phyloP scores from a whole-genome alignment of 2,329 filamentous ascomycete species.

The Fusarium vanettenii region DNA sequence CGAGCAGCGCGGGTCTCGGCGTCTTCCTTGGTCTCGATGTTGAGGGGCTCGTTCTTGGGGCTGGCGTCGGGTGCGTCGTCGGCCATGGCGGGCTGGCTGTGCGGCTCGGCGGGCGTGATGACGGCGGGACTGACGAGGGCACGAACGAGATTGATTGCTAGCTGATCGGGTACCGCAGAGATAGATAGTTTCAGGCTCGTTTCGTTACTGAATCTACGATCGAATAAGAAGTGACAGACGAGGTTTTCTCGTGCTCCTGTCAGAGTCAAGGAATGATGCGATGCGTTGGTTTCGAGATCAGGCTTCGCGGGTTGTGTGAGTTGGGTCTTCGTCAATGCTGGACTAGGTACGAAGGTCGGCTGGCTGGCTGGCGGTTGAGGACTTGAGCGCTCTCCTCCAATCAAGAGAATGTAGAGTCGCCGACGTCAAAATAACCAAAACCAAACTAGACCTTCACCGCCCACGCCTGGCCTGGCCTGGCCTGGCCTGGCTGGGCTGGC shows the following conservation, averaged over 20 bases:
- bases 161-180: neutral
- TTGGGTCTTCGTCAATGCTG: slow-evolving; percentile 34
- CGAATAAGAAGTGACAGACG: neutral
- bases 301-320: slow-evolving; percentile 32
- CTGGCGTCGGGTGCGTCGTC: slow-evolving; percentile 57
- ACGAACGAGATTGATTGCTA: slow-evolving; percentile 8
- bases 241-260: neutral
- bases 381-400: slow-evolving; percentile 39
- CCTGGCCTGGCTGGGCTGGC: neutral
- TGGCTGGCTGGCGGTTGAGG: slow-evolving; percentile 20
- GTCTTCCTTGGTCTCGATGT: slow-evolving; percentile 63
- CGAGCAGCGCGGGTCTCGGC: slow-evolving; percentile 72
- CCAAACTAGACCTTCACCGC: slow-evolving; percentile 41
- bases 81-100: slow-evolving; percentile 52
- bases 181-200: neutral
- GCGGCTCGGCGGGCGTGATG: slow-evolving; percentile 30
- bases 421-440: slow-evolving; percentile 35
- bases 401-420: slow-evolving; percentile 37
- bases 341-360: slow-evolving; percentile 18
- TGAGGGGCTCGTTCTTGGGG: slow-evolving; percentile 51
- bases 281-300: slow-evolving; percentile 25
- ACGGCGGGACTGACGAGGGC: slow-evolving; percentile 19
- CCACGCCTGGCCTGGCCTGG: slow-evolving; percentile 22
- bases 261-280: slow-evolving; percentile 11
- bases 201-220: neutral